Evolutionary conservation across 768 basidiomycete species (phyloP), one percentile per base, ranked within the genome.

Genomic region (Tremella yokohamensis): DNA sequence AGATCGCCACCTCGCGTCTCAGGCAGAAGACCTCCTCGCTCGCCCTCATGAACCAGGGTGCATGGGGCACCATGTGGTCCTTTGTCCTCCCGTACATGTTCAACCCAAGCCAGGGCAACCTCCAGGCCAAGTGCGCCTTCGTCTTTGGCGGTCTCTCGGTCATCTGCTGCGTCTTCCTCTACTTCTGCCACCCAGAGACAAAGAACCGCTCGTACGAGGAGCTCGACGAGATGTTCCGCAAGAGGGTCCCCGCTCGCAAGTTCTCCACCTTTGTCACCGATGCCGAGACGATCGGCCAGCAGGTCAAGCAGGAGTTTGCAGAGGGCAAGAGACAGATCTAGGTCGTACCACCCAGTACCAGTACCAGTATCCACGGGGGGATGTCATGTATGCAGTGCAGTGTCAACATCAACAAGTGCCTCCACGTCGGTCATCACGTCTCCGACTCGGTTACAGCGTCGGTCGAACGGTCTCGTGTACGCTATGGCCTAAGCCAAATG

Each of bases 41-140:
- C 29, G 26, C 20, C 4, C 55, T 63, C 11, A 62, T 58, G 53
- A 49, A 44, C 38, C 63, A 62, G 19, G 63, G 57, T 38, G 57
- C n/a, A 9, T 52, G 58, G 11, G 57, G 57, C 12, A 49, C 67
- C 51, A 52, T 62, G 58, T 58, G 62, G 58, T 55, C 37, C n/a
- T 47, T 69, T 16, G 62, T 69, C 12, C 22, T 50, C 7, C 70
- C 70, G 8, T 72, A 66, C 56, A 57, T 70, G 19, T 58, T 71
- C 29, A 68, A 68, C 52, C 69, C 69, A 9, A 71, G 63, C 25
- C 38, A 52, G 16, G 51, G 26, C 20, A 34, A 50, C 26, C 49
- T 50, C 22, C 49, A 24, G n/a, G n/a, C 22, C 19, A 50, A 50
- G 16, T 9, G 16, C 49, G 51, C 53, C 12, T 54, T 54, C 40